Evolutionary conservation across 495 filamentous ascomycete genomes (phyloP).

Genomic region (Aspergillus sclerotioniger): DNA sequence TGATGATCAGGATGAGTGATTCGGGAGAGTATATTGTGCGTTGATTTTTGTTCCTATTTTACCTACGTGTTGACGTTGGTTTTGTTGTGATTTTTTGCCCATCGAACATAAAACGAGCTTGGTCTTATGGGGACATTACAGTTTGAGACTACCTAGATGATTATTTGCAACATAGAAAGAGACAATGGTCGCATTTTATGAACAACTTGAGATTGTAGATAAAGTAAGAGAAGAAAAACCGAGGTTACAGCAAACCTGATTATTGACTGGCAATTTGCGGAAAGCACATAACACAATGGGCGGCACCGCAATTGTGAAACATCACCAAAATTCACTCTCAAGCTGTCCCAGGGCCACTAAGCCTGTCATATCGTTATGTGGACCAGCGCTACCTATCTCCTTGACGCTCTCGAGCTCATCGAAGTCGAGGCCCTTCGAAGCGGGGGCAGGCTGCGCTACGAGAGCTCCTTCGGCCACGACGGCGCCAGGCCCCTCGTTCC

Average conservation of each 20-base stretch:
- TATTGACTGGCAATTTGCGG: too few species aligned
- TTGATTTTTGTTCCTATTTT: slow-evolving; percentile 4
- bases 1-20: slow-evolving; percentile 49
- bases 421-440: slow-evolving; percentile 11
- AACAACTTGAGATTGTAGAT: background rate
- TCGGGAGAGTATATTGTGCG: background rate
- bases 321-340: slow-evolving; percentile 19
- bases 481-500: slow-evolving; percentile 23
- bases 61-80: background rate
- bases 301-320: background rate
- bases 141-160: background rate
- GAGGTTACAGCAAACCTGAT: too few species aligned
- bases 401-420: slow-evolving; percentile 23
- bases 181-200: background rate
- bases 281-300: too few species aligned
- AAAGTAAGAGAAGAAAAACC: too few species aligned
- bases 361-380: background rate
- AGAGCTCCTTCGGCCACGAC: background rate
- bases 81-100: background rate
- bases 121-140: background rate
- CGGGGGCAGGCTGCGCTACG: background rate
- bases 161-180: background rate
- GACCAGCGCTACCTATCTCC: slow-evolving; percentile 17
- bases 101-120: background rate
- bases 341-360: background rate